Base-by-base conservation (phyloP, 2,329 filamentous ascomycete species). In the Ophiocordyceps camponoti-floridani region DNA sequence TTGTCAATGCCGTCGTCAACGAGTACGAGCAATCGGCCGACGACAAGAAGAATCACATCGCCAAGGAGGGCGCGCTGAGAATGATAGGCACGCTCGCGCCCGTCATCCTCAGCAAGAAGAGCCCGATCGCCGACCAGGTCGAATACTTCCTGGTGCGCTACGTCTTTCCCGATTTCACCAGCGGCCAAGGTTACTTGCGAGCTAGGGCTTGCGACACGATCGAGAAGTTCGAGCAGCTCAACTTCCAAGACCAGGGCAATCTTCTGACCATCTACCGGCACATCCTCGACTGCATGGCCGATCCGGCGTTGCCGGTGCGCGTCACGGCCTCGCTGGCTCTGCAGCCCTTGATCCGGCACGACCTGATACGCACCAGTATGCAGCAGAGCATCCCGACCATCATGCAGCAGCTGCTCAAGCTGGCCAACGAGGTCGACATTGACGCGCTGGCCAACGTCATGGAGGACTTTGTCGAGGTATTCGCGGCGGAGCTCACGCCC, bases 391-490 rank as follows among this genome's bases (percentile, higher is more conserved):
- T 98, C 52, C 88, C 91, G 14, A 93, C 94, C 56, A 96, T 98
- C 56, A 98, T 98, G 91, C 93, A 96, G 65, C 89, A 98, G 63
- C 73, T 98, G 13, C 72, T 98, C 45, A 96, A 96, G 67, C 70
- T 98, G 46, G 89, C 91, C 27, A 98, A 98, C 58, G 91, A 98
- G 64, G 91, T 93, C 47, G 91, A 98, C 58, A 89, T 98, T 42
- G 91, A 98, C 62, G 88, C 91, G 5, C 71, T 98, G 38, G 89
- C 91, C 19, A 96, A 96, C 56, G 91, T 98, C 37, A 98, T 98
- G 91, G 91, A 98, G 63, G 91, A 98, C 58, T 98, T 98, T 58
- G 91, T 98, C 41, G 91, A 98, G 62, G 88, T 96, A 2, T 98
- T 98, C 58, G 89, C 91, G n/a, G 75, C 86, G 3, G 91, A 98